phyloP scores from a whole-genome alignment of 192 early-diverging fungal species.

The Entomortierella lignicola region DNA sequence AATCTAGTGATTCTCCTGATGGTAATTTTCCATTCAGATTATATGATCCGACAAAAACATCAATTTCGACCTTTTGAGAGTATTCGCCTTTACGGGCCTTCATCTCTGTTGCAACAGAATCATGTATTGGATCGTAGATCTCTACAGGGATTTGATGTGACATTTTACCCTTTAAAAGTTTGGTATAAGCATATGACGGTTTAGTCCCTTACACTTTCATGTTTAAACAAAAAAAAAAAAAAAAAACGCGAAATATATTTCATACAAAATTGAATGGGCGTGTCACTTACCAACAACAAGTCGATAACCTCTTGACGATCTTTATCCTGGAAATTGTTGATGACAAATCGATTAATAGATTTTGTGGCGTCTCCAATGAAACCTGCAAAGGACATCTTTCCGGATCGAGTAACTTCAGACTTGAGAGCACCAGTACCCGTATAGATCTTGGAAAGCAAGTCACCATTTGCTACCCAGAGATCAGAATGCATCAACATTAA shows the following conservation, averaged over 20 bases:
- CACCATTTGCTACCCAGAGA: slow-evolving; percentile 91
- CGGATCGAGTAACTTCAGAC: slow-evolving; percentile 88
- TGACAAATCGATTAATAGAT: slow-evolving; percentile 91
- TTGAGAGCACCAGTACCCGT: slow-evolving; percentile 97
- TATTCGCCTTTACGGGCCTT: slow-evolving; percentile 66
- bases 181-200: neutral
- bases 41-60: slow-evolving; percentile 87
- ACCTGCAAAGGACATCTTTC: slow-evolving; percentile 83
- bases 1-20: slow-evolving; percentile 69
- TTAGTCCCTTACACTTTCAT: too few relatives aligned
- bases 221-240: too few relatives aligned
- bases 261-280: too few relatives aligned
- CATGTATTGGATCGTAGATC: slow-evolving; percentile 67
- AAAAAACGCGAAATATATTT: too few relatives aligned
- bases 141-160: slow-evolving; percentile 56
- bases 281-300: slow-evolving; percentile 76
- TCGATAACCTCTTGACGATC: slow-evolving; percentile 95
- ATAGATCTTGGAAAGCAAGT: slow-evolving; percentile 91
- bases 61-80: slow-evolving; percentile 66
- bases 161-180: slow-evolving; percentile 63
- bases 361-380: slow-evolving; percentile 91
- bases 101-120: slow-evolving; percentile 50
- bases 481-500: slow-evolving; percentile 63
- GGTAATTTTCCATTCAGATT: slow-evolving; percentile 90
- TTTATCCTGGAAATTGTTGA: slow-evolving; percentile 97